Base-by-base conservation (phyloP, 495 filamentous ascomycete species). In the Friedmanniomyces endolithicus region DNA sequence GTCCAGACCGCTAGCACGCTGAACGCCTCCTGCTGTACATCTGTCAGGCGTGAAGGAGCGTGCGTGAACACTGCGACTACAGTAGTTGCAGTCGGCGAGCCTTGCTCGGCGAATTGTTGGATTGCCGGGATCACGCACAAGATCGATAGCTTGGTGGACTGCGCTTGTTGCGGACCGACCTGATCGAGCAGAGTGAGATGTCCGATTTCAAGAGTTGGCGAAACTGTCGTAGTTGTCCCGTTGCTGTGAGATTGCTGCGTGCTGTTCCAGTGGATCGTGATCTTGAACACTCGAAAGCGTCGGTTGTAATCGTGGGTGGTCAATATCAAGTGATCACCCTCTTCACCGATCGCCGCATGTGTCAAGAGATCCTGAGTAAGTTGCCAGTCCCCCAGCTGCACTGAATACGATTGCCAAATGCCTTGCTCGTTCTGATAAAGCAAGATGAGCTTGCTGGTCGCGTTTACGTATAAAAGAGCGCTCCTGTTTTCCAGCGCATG, bases 1-100 rank as follows among this genome's bases (percentile, higher is more conserved):
- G 89, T 82, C 88, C 87, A 94, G 52, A 83, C 77, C 29, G 83
- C 81, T 51, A 94, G 78, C 27, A 87, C 75, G 59, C 80, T 88
- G 55, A 79, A 74, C 2, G 75, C 69, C 17, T 80, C 80, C 33
- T 78, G 78, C 24, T 79, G 70, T 43, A 45, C 60, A 25, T 65
- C 74, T 70, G 69, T 72, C 57, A 64, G 71, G 50, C 67, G 67
- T 12, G 61, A 54, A 46, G 77, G 71, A 66, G 80, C 48, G 68
- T 81, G 77, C 19, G 86, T 85, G 55, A 86, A 85, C 33, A 87
- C 75, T 3, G 83, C 84, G 33, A 92, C 61, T 34, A 94, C 76
- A 51, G 80, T 78, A 0, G 84, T 79, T 1, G 56, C 4, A 7
- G 23, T 74, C 75, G 1, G 74, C 66, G 50, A 73, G 68, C 24